Evolutionary conservation across 1,284 basidiomycete genomes (phyloP), one percentile per base, ranked within the genome.

Genomic region (Ceratobasidium sp.): DNA sequence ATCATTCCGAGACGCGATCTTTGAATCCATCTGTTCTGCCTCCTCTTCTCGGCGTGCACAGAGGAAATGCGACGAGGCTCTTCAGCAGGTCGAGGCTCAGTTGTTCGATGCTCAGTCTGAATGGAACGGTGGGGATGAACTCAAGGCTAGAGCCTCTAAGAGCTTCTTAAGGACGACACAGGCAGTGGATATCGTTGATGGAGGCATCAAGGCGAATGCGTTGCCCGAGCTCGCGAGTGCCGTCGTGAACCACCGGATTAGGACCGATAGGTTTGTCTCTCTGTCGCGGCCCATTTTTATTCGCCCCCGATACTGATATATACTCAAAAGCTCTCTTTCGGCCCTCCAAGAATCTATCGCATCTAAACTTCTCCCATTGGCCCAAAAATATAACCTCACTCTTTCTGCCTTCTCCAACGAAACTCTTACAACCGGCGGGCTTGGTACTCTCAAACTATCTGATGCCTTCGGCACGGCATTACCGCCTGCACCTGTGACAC

Each of bases 131-230:
- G 33, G 33, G 33, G 33, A 33, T 33, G 33, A 33, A 4, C 33
- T 33, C 33, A 33, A 33, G 39, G 79, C 67, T n/a, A 51, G 46
- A 18, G 39, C 83, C 3, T 83, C 86, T 72, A 85, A 85, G 61
- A 87, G 87, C 78, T 81, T 90, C 28, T 85, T 92, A 33, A 86
- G 88, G 44, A 95, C 92, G 1, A 93, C 93, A 0, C 92, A 93
- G 82, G 93, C 94, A 1, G 87, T 91, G 53, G 92, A 93, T 82
- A 83, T 94, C 7, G 88, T 94, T 56, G 82, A 86, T 7, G 93
- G 92, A 2, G 93, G 93, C 20, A 90, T 93, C 58, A 94, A 94
- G 85, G 86, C 87, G 70, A 92, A 92, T 80, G 90, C 90, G 1
- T 86, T 92, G 0, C 91, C 91, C 0, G 91, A 92, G 83, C 85